These are phyloP conservation scores for Echria macrotheca DNA, from an alignment of 495 filamentous ascomycete species.

Conservation along the genomic window DNA sequence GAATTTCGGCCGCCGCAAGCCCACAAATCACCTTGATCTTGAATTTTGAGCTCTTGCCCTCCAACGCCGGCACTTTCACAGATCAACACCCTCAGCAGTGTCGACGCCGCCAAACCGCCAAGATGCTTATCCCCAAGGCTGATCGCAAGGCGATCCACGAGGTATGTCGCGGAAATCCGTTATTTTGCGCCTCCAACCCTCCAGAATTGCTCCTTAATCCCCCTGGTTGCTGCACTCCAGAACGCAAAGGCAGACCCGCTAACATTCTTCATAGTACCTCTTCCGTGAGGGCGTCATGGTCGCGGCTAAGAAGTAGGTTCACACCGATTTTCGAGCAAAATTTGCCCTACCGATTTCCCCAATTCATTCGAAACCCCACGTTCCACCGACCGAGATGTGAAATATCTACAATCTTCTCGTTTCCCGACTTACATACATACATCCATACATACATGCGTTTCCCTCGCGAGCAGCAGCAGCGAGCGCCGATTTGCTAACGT, in stretches of 20 bases:
- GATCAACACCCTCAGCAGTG: slow-evolving; percentile 42
- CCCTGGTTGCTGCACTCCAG: no score
- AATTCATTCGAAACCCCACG: no score
- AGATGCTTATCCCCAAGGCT: slow-evolving; percentile 96
- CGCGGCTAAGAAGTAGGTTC: slow-evolving; percentile 79
- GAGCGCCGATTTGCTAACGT: slow-evolving; percentile 28
- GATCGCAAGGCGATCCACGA: slow-evolving; percentile 99
- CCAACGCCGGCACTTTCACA: slow-evolving; percentile 30
- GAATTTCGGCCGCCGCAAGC: slow-evolving; percentile 30
- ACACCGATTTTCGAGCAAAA: slow-evolving; percentile 12
- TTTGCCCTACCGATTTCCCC: slow-evolving; percentile 1
- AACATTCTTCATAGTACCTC: slow-evolving; percentile 69
- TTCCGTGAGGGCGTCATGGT: slow-evolving; percentile 99
- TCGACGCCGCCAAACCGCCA: slow-evolving; percentile 45
- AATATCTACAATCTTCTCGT: no score
- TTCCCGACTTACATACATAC: no score
- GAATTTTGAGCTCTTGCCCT: slow-evolving; percentile 32
- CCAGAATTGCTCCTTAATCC: not conserved
- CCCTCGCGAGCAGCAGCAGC: no score
- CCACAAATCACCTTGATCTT: slow-evolving; percentile 31
- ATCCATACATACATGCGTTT: no score
- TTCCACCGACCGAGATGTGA: no score
- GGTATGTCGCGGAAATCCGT: slow-evolving; percentile 26
- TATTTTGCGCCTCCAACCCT: slow-evolving; percentile 4
- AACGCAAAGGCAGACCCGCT: slow-evolving; percentile 20